Evolutionary conservation across 2,329 filamentous ascomycete genomes (phyloP).

Genomic region (Alternaria sp.): DNA sequence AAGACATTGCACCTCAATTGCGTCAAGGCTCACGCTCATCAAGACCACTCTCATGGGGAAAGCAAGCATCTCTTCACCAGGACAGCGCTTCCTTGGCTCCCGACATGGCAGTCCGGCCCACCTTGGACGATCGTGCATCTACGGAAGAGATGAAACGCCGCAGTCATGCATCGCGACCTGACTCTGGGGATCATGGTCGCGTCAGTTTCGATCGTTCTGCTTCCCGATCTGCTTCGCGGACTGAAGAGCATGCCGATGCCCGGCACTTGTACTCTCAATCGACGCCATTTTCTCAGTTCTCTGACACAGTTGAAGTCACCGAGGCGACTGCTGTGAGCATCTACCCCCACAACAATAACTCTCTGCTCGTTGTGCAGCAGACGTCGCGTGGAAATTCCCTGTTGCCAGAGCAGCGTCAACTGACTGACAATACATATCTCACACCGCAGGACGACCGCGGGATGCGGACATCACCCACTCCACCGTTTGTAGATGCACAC

Average conservation of each 20-base stretch:
- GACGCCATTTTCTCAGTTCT: slow-evolving; percentile 59
- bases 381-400: slow-evolving; percentile 44
- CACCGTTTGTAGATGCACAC: slow-evolving; percentile 38
- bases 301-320: slow-evolving; percentile 65
- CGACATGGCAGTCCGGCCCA: slow-evolving; percentile 33
- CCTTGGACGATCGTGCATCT: slow-evolving; percentile 35
- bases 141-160: slow-evolving; percentile 43
- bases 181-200: slow-evolving; percentile 45
- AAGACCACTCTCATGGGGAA: slow-evolving; percentile 40
- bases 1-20: slow-evolving; percentile 31
- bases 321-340: slow-evolving; percentile 69
- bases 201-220: slow-evolving; percentile 51
- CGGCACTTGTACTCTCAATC: slow-evolving; percentile 60
- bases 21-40: slow-evolving; percentile 38
- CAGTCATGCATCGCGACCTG: slow-evolving; percentile 45
- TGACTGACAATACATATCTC: slow-evolving; percentile 28
- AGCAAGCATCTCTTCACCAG: slow-evolving; percentile 40
- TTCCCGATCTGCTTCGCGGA: slow-evolving; percentile 50
- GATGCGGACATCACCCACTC: slow-evolving; percentile 33
- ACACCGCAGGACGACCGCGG: slow-evolving; percentile 29
- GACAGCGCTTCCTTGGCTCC: slow-evolving; percentile 43
- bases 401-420: slow-evolving; percentile 28
- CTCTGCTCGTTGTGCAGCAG: slow-evolving; percentile 70
- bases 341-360: slow-evolving; percentile 70
- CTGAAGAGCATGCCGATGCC: slow-evolving; percentile 51